These are phyloP conservation scores for Penicillium canescens DNA, from an alignment of 495 filamentous ascomycete genomes.

Conservation along the genomic window DNA sequence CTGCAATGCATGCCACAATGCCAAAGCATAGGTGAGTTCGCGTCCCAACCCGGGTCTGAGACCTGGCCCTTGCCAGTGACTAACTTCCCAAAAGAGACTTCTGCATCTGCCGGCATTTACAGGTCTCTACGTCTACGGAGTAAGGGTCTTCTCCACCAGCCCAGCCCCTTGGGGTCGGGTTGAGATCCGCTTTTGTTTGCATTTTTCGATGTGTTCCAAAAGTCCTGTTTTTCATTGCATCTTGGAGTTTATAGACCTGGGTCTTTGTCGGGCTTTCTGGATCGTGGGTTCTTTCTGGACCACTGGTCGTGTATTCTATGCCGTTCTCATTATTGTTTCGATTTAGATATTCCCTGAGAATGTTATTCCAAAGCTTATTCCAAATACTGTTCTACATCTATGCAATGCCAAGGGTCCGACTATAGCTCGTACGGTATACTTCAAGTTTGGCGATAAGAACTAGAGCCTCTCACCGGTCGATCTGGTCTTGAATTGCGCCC, in stretches of 20 bases:
- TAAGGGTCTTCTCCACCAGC: neutral
- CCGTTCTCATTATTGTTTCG: neutral
- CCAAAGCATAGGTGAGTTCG: conserved; percentile 33
- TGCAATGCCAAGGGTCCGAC: too few relatives aligned
- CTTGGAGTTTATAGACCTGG: conserved; percentile 19
- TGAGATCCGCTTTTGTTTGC: conserved; percentile 5
- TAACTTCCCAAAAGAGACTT: conserved; percentile 1
- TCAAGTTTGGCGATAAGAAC: too few relatives aligned
- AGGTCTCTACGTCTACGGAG: neutral
- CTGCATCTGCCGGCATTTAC: neutral
- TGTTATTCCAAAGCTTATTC: too few relatives aligned
- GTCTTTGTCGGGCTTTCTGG: neutral
- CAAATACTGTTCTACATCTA: too few relatives aligned
- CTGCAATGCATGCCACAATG: conserved; percentile 46
- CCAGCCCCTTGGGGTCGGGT: conserved; percentile 5
- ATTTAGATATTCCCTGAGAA: too few relatives aligned
- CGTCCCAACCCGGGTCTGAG: too few relatives aligned
- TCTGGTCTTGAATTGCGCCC: neutral
- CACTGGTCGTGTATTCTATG: neutral
- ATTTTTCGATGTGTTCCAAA: conserved; percentile 17
- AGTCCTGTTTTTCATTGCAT: conserved; percentile 14
- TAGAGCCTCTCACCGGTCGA: too few relatives aligned
- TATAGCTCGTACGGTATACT: too few relatives aligned
- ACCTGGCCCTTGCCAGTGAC: neutral
- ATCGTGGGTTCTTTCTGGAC: neutral